Conservation (phyloP, 805 yeast species). For the Candida verbasci region DNA sequence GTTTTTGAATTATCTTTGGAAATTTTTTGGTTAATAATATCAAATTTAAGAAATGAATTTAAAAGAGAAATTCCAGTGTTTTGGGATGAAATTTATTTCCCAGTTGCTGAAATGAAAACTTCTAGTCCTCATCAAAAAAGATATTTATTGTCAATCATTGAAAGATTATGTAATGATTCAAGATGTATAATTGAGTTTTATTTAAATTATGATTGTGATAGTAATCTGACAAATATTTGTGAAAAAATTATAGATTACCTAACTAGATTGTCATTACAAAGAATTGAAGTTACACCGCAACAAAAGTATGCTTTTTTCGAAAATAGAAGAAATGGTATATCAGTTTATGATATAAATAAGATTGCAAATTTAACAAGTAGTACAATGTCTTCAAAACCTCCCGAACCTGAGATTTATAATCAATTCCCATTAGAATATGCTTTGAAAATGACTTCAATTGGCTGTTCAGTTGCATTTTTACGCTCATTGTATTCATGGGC, state of each 20-base stretch:
- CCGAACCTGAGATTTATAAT: constrained; percentile 50
- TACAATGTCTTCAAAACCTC: constrained; percentile 51
- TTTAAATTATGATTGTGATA: constrained; percentile 92
- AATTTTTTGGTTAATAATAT: constrained; percentile 85
- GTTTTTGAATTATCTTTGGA: constrained; percentile 89
- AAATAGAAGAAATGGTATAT: constrained; percentile 47
- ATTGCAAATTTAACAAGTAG: constrained; percentile 75
- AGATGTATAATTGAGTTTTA: constrained; percentile 88
- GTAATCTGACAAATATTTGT: constrained; percentile 73
- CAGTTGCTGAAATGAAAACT: constrained; percentile 86
- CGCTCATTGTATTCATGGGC: constrained; percentile 85
- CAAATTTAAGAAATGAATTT: constrained; percentile 81
- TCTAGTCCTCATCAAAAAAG: constrained; percentile 92
- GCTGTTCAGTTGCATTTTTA: constrained; percentile 75
- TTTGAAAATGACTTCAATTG: constrained; percentile 74
- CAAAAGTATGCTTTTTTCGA: constrained; percentile 52
- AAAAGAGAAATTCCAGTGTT: constrained; percentile 93
- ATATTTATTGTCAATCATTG: constrained; percentile 75
- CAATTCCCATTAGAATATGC: constrained; percentile 77
- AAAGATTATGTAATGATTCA: constrained; percentile 82
- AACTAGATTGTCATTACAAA: constrained; percentile 63
- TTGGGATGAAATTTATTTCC: constrained; percentile 88
- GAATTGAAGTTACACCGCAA: constrained; percentile 66
- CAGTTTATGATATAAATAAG: constrained; percentile 69
- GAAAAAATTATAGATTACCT: constrained; percentile 78